A percentile compares a stretch with the other conserved stretches of the same genome.
These are phyloP conservation scores for Penicillium chermesinum DNA, from an alignment of 495 filamentous ascomycete species.

Conservation along the genomic window DNA sequence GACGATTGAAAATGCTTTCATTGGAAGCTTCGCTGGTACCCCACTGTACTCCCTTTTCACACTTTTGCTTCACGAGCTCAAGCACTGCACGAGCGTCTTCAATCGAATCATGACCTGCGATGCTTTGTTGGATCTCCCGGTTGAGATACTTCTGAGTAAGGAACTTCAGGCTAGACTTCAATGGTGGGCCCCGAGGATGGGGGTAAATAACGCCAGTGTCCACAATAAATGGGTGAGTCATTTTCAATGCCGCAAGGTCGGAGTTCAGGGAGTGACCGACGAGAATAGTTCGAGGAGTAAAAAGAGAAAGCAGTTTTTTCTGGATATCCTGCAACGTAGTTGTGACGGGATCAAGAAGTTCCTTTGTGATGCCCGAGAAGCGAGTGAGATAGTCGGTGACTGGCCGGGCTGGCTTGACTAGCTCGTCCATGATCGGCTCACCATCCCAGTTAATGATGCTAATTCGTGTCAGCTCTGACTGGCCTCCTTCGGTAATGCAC, in stretches of 20 bases:
- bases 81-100: constrained; percentile 89
- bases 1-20: constrained; percentile 83
- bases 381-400: constrained; percentile 88
- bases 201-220: constrained; percentile 86
- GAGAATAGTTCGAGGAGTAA: constrained; percentile 73
- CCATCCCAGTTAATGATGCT: constrained; percentile 85
- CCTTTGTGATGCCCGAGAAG: constrained; percentile 83
- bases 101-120: constrained; percentile 78
- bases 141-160: constrained; percentile 73
- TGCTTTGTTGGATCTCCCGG: constrained; percentile 80
- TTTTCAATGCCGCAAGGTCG: constrained; percentile 73
- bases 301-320: constrained; percentile 60
- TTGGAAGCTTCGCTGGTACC: constrained; percentile 66
- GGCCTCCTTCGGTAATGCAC: constrained; percentile 73
- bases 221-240: constrained; percentile 88
- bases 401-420: constrained; percentile 82
- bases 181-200: constrained; percentile 67
- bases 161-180: constrained; percentile 74
- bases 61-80: constrained; percentile 91
- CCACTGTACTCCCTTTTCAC: constrained; percentile 82
- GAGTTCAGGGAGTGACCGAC: constrained; percentile 90
- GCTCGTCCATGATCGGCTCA: constrained; percentile 72
- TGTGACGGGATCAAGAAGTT: constrained; percentile 71
- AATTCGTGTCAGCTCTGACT: constrained; percentile 79
- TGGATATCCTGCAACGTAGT: constrained; percentile 86